Base-by-base conservation (phyloP, 768 basidiomycete genomes). In the Coprinellus micaceus region DNA sequence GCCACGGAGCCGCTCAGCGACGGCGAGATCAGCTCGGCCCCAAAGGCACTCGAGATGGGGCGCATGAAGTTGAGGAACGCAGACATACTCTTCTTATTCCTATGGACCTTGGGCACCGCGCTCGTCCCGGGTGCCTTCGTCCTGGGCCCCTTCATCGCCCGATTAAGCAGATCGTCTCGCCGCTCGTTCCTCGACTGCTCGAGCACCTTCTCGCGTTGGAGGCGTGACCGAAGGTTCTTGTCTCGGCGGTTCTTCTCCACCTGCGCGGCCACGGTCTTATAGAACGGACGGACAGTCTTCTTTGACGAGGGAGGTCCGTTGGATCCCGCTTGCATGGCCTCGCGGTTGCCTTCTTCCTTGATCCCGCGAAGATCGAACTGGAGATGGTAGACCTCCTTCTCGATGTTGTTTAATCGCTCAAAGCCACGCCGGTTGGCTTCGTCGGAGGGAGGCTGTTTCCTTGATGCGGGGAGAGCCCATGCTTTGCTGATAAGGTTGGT, bases 81-180 rank as follows among this genome's bases (percentile, higher is more conserved):
- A 0, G 85, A 91, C 77, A 91, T 88, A 74, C 89, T 91, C 72
- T 91, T 89, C 80, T 92, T 92, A 70, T 86, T 84, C n/a, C 89
- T 80, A 59, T 90, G 88, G 54, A 87, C 86, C 69, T 91, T 89
- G 64, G 82, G 82, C 26, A 64, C 47, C 26, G 47, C 21, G 17
- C 15, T 49, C 7, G 28, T 28, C 2, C 10, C 15, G 26, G 47
- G 26, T 17, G 19, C 15, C 15, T 57, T 57, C 40, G 49, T 75
- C 74, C 54, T 81, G 82, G 56, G 56, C 12, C 56, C 33, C 45
- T 83, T 79, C 86, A 92, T 90, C 2, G 88, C 88, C 64, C 81
- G 83, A 65, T 82, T 87, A 37, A 92, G 74, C 52, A 87, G 77
- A 57, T 91, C 89, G 58, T 91, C 89, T 7, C 87, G 82, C 58